phyloP scores from a whole-genome alignment of 2,329 filamentous ascomycete species.

The Alternaria sp. region DNA sequence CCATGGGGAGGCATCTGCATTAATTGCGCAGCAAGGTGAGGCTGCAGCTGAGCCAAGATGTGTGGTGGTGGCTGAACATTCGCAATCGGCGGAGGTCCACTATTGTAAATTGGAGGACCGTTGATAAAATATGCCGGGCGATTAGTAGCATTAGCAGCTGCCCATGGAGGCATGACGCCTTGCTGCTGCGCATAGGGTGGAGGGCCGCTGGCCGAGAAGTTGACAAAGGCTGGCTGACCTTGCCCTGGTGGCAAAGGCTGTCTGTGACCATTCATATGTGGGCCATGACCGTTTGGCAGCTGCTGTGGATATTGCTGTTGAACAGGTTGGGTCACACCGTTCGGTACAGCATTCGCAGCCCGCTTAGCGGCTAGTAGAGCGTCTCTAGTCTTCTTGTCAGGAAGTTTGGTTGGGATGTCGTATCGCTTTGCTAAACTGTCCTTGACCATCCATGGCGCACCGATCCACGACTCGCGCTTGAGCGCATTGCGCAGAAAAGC shows the following conservation, averaged over 20 bases:
- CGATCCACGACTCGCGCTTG: conserved; percentile 90
- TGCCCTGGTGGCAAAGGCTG: conserved; percentile 28
- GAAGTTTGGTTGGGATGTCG: conserved; percentile 87
- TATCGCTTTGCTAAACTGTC: conserved; percentile 83
- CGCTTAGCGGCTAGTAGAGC: conserved; percentile 64
- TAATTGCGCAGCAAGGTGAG: conserved; percentile 31
- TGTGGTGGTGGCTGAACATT: conserved; percentile 16
- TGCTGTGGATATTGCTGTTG: conserved; percentile 30
- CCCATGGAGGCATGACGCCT: conserved; percentile 36
- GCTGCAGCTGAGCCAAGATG: conserved; percentile 27
- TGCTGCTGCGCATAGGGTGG: conserved; percentile 79
- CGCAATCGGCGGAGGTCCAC: conserved; percentile 12
- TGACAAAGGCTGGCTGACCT: conserved; percentile 57
- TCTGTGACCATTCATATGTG: conserved; percentile 33
- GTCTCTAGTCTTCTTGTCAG: conserved; percentile 55
- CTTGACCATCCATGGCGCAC: conserved; percentile 97
- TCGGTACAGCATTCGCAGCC: conserved; percentile 63
- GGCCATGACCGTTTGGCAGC: conserved; percentile 27
- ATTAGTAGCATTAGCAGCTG: conserved; percentile 11
- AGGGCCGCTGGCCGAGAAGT: conserved; percentile 59
- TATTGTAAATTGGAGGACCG: conserved; percentile 12
- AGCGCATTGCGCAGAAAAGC: conserved; percentile 96
- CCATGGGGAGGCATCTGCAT: conserved; percentile 30
- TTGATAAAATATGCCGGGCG: conserved; percentile 15
- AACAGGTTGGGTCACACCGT: conserved; percentile 38